Base-by-base conservation (phyloP, 2,329 filamentous ascomycete genomes). In the Xylaria sp. region DNA sequence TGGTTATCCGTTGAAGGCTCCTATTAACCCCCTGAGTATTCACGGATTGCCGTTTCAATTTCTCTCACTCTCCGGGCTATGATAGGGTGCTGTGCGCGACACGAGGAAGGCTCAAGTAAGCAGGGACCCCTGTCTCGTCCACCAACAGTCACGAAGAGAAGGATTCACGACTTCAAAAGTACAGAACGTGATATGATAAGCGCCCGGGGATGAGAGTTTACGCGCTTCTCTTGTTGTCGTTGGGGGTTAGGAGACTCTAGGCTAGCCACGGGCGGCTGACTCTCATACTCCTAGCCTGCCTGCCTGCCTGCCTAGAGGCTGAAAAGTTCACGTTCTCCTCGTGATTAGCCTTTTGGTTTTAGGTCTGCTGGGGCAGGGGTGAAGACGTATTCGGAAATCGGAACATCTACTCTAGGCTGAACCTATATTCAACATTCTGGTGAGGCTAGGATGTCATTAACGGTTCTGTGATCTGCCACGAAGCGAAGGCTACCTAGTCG, bases 211-310 rank as follows among this genome's bases (percentile, higher is more conserved):
- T 47, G 13, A 47, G 17, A 39, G 27, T 44, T 39, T 25, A 29
- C 4, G 36, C 25, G 33, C 50, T 50, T 55, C 61, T 58, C 22
- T 39, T 22, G n/a, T 42, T 65, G 50, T 42, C 50, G 56, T 56
- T 56, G 53, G 38, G 47, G 45, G 22, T 54, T 49, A 20, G 45
- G 27, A 65, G 29, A 6, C 38, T 61, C 20, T 13, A 62, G 64
- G 60, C 64, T 63, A 49, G 42, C 25, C 31, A 53, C 47, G 38
- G 58, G 58, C 51, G 51, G 58, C 63, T 66, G 63, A 66, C 51
- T 47, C 39, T 20, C n/a, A 39, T 22, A 10, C 51, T 39, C 38
- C 38, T 44, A 55, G 53, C 59, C 53, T 63, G n/a, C n/a, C 7
- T 4, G 29, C 29, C 29, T 31, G 29, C 29, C 29, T n/a, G 64